phyloP scores from a whole-genome alignment of 176 grass and related monocot genomes.

The Otatea glauca region DNA sequence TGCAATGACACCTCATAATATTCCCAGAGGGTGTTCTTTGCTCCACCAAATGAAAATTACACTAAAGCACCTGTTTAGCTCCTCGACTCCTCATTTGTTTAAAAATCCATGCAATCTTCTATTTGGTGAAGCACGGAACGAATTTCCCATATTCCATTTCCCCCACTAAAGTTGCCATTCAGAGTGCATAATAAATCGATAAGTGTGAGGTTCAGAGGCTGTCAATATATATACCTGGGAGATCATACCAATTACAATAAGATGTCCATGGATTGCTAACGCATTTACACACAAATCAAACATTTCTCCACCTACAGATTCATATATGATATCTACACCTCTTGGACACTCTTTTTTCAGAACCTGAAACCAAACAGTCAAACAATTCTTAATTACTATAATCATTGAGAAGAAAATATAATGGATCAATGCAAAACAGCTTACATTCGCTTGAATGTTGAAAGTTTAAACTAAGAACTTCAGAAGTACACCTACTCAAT shows the following conservation, averaged over 20 bases:
- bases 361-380: slow-evolving; percentile 57
- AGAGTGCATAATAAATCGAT: too few relatives aligned
- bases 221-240: slow-evolving; percentile 72
- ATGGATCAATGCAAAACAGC: neutral
- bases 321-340: slow-evolving; percentile 92
- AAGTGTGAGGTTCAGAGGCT: neutral
- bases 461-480: slow-evolving; percentile 19
- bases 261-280: slow-evolving; percentile 75
- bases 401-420: slow-evolving; percentile 33
- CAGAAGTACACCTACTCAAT: neutral
- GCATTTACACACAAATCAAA: slow-evolving; percentile 92
- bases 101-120: neutral
- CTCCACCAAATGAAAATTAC: slow-evolving; percentile 16
- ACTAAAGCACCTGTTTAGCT: too few relatives aligned
- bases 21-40: slow-evolving; percentile 25
- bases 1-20: slow-evolving; percentile 12
- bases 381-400: slow-evolving; percentile 28
- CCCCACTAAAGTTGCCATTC: too few relatives aligned
- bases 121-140: neutral
- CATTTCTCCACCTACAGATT: slow-evolving; percentile 99
- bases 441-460: slow-evolving; percentile 19
- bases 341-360: slow-evolving; percentile 83
- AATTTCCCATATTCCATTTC: neutral
- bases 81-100: neutral
- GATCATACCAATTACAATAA: slow-evolving; percentile 97